Percentiles rank a stretch among this genome's conserved stretches.
Evolutionary conservation across 108 stramenopile genomes (phyloP).

Genomic region (Cyclotella choctawhatcheeana): DNA sequence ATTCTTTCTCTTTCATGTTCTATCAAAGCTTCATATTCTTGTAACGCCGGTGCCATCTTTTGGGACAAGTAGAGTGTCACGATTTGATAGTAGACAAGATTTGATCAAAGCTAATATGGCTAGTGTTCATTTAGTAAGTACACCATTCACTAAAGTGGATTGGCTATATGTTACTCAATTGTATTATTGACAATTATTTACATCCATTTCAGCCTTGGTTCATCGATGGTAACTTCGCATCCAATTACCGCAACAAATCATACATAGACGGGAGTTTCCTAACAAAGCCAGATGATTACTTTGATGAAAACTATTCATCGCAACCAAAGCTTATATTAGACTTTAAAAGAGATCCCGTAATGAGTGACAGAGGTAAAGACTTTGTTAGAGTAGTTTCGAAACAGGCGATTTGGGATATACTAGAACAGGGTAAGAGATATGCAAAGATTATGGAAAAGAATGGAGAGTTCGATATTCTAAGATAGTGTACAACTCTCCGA

Average conservation of each 20-base stretch:
- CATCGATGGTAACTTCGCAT: slow-evolving; percentile 76
- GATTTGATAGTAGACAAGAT: slow-evolving; percentile 70
- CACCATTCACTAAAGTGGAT: background rate
- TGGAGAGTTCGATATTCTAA: slow-evolving; percentile 52
- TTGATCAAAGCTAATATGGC: slow-evolving; percentile 90
- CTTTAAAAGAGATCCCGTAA: slow-evolving; percentile 67
- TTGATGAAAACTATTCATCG: slow-evolving; percentile 23
- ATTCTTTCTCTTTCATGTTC: slow-evolving; percentile 11
- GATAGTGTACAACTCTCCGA: slow-evolving; percentile 1
- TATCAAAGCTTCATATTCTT: slow-evolving; percentile 56
- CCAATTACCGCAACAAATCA: slow-evolving; percentile 57
- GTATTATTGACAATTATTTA: background rate
- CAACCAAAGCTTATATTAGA: slow-evolving; percentile 61
- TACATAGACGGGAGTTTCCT: slow-evolving; percentile 86
- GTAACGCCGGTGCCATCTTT: slow-evolving; percentile 73
- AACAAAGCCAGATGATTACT: slow-evolving; percentile 58
- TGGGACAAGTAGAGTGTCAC: slow-evolving; percentile 62
- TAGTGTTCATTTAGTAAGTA: slow-evolving; percentile 84
- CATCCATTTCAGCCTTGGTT: slow-evolving; percentile 72
- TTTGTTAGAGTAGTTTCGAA: slow-evolving; percentile 67
- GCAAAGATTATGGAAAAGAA: slow-evolving; percentile 64
- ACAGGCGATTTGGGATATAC: slow-evolving; percentile 69
- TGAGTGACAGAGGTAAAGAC: slow-evolving; percentile 56
- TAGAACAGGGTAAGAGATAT: slow-evolving; percentile 71
- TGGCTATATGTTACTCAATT: background rate